Evolutionary conservation across 768 basidiomycete species (phyloP).

Genomic region (Rhodotorula babjevae): DNA sequence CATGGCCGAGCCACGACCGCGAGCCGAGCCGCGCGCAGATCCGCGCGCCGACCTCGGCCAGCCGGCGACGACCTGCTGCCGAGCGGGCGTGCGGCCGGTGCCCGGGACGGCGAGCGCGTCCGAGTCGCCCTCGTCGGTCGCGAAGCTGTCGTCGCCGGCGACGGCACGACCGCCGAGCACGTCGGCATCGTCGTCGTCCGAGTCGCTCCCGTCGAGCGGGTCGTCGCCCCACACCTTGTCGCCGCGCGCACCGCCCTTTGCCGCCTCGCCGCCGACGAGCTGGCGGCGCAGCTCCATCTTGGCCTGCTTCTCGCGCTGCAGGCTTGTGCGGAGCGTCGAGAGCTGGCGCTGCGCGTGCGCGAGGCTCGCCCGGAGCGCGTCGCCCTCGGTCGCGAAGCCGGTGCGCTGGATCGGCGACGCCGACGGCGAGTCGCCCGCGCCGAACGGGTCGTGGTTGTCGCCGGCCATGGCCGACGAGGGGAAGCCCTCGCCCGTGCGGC

Average conservation of each 20-base stretch:
- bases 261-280: constrained; percentile 48
- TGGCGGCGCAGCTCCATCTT: constrained; percentile 63
- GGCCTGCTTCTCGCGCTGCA: constrained; percentile 77
- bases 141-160: background rate
- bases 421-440: constrained; percentile 37
- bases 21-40: constrained; percentile 9
- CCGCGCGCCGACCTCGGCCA: constrained; percentile 11
- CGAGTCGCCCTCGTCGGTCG: constrained; percentile 10
- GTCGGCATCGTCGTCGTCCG: constrained; percentile 50
- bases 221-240: constrained; percentile 44
- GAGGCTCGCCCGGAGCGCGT: constrained; percentile 70
- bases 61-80: background rate
- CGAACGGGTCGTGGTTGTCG: constrained; percentile 19
- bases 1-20: constrained; percentile 9
- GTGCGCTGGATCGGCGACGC: constrained; percentile 52
- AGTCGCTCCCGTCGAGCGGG: constrained; percentile 42
- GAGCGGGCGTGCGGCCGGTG: background rate
- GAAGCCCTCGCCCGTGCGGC: constrained; percentile 43
- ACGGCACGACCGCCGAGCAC: constrained; percentile 32
- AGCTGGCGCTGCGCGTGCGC: constrained; percentile 84
- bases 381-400: constrained; percentile 69
- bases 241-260: constrained; percentile 50
- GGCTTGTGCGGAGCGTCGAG: constrained; percentile 68
- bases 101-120: constrained; percentile 1
- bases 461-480: constrained; percentile 21